phyloP scores from a whole-genome alignment of 371 early-diverging fungal species.

The Dichotomocladium elegans region DNA sequence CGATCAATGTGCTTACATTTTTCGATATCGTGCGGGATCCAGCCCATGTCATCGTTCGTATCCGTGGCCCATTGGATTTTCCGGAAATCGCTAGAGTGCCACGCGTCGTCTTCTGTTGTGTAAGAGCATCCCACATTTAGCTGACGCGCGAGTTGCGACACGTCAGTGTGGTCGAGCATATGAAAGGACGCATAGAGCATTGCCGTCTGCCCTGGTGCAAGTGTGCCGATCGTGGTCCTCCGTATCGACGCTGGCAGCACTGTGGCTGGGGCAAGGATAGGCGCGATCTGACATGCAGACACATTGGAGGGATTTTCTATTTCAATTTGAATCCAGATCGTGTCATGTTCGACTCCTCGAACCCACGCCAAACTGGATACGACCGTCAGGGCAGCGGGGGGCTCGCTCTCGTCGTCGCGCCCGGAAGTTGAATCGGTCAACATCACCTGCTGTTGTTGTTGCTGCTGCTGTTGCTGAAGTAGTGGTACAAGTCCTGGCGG shows the following conservation, averaged over 20 bases:
- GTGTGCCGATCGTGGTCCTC: neutral
- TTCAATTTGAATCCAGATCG: neutral
- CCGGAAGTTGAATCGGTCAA: no score
- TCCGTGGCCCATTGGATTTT: neutral
- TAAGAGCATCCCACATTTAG: neutral
- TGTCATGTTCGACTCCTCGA: neutral
- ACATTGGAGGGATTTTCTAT: neutral
- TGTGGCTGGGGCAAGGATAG: neutral
- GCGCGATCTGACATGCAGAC: no score
- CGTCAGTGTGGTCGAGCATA: neutral
- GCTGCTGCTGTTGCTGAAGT: neutral
- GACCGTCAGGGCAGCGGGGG: no score
- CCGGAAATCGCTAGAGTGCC: neutral
- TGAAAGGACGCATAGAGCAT: constrained; percentile 5
- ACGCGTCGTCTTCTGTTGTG: neutral
- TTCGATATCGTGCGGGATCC: no score
- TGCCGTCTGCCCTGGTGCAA: neutral
- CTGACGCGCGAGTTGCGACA: neutral
- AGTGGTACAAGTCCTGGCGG: constrained; percentile 13
- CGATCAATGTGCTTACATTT: no score
- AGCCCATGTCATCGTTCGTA: neutral
- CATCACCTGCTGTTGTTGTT: neutral
- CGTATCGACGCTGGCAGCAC: neutral
- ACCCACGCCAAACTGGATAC: constrained; percentile 5
- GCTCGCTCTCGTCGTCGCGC: no score